Conservation (phyloP, 2,329 filamentous ascomycete genomes). For the Lachnum nothofagi region DNA sequence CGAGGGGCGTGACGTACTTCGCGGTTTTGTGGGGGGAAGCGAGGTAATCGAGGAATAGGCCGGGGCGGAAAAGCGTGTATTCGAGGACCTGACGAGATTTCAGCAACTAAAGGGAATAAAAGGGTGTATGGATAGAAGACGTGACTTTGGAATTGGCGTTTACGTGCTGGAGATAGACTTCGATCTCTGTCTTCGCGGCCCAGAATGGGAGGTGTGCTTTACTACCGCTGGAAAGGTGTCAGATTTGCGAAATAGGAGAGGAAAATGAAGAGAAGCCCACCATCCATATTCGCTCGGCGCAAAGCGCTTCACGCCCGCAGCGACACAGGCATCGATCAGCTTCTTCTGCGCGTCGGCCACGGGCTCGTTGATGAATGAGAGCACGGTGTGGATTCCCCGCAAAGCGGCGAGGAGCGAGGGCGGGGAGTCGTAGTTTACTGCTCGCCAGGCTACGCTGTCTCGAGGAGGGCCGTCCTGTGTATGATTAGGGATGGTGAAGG, state of each 20-base stretch:
- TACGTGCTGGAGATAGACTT: constrained; percentile 46
- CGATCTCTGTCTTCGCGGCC: constrained; percentile 45
- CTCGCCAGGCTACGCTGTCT: constrained; percentile 32
- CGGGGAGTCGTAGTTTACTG: constrained; percentile 43
- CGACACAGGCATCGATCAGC: constrained; percentile 37
- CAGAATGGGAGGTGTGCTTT: constrained; percentile 45
- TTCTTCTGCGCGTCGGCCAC: constrained; percentile 34
- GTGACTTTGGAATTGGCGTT: constrained; percentile 37
- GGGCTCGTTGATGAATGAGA: constrained; percentile 41
- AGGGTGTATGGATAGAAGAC: neutral
- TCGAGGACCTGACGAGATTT: constrained; percentile 37
- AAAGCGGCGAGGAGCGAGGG: constrained; percentile 40
- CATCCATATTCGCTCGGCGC: constrained; percentile 36
- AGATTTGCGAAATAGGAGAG: constrained; percentile 13
- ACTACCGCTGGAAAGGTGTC: constrained; percentile 28
- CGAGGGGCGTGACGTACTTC: constrained; percentile 35
- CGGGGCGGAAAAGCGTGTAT: constrained; percentile 47
- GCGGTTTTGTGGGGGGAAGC: constrained; percentile 39
- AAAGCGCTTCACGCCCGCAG: constrained; percentile 38
- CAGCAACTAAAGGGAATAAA: neutral
- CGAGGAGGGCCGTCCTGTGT: constrained; percentile 24
- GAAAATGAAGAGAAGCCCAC: too few species aligned
- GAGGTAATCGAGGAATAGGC: constrained; percentile 46
- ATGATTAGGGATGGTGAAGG: too few species aligned
- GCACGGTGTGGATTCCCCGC: constrained; percentile 45